These are phyloP conservation scores for Ophiostoma fasciatum DNA, from an alignment of 2,329 filamentous ascomycete species.

Conservation along the genomic window DNA sequence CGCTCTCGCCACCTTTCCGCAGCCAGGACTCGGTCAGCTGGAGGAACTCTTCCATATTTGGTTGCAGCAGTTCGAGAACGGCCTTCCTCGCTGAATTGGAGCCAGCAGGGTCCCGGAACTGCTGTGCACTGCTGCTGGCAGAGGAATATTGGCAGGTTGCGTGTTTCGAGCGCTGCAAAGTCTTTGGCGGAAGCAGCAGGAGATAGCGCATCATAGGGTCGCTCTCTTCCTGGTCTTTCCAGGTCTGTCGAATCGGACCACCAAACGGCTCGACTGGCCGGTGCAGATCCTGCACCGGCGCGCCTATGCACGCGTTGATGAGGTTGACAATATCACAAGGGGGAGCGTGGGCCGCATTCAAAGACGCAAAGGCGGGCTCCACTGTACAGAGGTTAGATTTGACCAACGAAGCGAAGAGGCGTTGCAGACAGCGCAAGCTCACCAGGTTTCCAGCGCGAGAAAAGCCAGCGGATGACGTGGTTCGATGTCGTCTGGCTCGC, in stretches of 20 bases:
- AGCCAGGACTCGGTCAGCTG: constrained; percentile 33
- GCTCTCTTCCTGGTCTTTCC: constrained; percentile 28
- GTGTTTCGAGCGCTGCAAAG: neutral
- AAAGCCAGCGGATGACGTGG: constrained; percentile 67
- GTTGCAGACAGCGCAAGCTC: constrained; percentile 16
- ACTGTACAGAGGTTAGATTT: constrained; percentile 24
- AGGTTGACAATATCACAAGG: constrained; percentile 54
- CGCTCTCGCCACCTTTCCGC: constrained; percentile 26
- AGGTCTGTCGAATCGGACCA: constrained; percentile 32
- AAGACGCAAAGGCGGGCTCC: constrained; percentile 52
- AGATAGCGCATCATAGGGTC: constrained; percentile 37
- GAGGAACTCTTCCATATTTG: constrained; percentile 35
- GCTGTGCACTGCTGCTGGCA: neutral
- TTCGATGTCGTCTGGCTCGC: constrained; percentile 52
- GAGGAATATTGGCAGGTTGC: constrained; percentile 3
- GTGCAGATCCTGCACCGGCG: constrained; percentile 18
- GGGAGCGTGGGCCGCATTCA: constrained; percentile 46
- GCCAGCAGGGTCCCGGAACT: constrained; percentile 8
- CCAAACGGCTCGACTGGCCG: constrained; percentile 25
- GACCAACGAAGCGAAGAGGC: neutral
- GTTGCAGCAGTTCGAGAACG: constrained; percentile 36
- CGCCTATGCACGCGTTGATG: constrained; percentile 53
- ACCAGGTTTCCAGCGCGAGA: constrained; percentile 73
- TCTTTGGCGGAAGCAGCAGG: constrained; percentile 30
- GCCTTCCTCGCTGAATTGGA: constrained; percentile 33